Base-by-base conservation (phyloP, 2,329 filamentous ascomycete genomes). In the Curvularia sp. region DNA sequence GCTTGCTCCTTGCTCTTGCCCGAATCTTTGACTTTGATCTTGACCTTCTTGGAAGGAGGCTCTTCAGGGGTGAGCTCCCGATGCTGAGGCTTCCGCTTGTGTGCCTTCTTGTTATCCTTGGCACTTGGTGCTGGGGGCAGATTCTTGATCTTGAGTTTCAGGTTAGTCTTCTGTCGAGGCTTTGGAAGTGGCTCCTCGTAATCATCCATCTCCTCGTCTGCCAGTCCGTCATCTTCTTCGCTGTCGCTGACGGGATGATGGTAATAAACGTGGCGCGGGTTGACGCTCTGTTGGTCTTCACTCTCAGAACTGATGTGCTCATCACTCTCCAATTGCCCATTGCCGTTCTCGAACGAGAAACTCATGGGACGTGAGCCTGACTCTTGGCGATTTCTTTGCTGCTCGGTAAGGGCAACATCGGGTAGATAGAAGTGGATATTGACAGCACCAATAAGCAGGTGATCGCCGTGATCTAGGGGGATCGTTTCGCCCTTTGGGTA, bases 361-460 rank as follows among this genome's bases (percentile, higher is more conserved):
- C 88, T 91, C 87, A 91, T 91, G 63, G 88, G 81, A 61, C 82
- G 83, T 38, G 71, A 80, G 30, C 79, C 78, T 4, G 77, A 76
- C 49, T 86, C 84, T 53, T 85, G 83, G 18, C 82, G 74, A 28
- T 80, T 79, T 1, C 79, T 77, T 50, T 78, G 73, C 49, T 85
- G 81, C 62, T 88, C 85, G 5, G 84, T 73, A 30, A 75, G 63
- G 2, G 71, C 72, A 9, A 74, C 66, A 44, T 77, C 75, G 42
- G 89, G 91, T 63, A 93, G 86, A 44, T 86, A 79, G 73, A 93
- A 93, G 13, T 78, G 80, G 62, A 93, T 87, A 46, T 83, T 81
- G 3, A 93, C 85, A 59, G 88, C 86, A 56, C 90, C 89, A 72
- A 93, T 89, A 71, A 90, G 87, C 39, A 93, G 82, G n/a, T 82